Percentiles rank a stretch among this genome's conserved stretches.
These are phyloP conservation scores for Fagopyrum homotropicum DNA, from an alignment of 148 eudicot genomes.

Conservation along the genomic window DNA sequence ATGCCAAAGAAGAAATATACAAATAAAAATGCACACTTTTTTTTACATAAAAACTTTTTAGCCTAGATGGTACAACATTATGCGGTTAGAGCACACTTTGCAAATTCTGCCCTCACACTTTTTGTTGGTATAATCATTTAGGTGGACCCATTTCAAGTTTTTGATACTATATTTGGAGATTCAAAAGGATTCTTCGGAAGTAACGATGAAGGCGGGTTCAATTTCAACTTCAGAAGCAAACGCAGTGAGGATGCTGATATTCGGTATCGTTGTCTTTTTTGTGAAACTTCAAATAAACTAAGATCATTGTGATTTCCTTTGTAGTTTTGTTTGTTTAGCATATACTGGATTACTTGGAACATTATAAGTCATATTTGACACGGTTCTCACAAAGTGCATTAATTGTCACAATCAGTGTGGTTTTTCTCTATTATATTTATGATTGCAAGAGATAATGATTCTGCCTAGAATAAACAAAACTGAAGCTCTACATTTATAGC, in stretches of 20 bases:
- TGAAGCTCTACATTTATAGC: not conserved
- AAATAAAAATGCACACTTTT: too few species aligned
- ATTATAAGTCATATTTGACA: not conserved
- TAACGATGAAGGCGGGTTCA: slow-evolving; percentile 37
- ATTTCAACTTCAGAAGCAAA: slow-evolving; percentile 34
- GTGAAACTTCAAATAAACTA: not conserved
- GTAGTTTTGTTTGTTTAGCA: not conserved
- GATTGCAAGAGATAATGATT: not conserved
- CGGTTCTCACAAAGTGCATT: not conserved
- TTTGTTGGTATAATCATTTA: slow-evolving; percentile 13
- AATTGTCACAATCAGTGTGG: not conserved
- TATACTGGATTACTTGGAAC: slow-evolving; percentile 1
- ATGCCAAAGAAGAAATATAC: too few species aligned
- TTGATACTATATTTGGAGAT: slow-evolving; percentile 66
- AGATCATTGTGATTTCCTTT: not conserved
- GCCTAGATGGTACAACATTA: too few species aligned
- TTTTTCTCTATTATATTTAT: not conserved
- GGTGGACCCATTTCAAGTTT: slow-evolving; percentile 84
- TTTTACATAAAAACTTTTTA: too few species aligned
- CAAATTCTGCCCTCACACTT: not conserved
- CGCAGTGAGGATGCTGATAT: slow-evolving; percentile 53
- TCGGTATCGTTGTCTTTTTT: slow-evolving; percentile 31
- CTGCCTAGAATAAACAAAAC: not conserved
- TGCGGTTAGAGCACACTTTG: too few species aligned
- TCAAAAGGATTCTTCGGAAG: slow-evolving; percentile 57